Evolutionary conservation across 805 yeast genomes (phyloP), one percentile per base, ranked within the genome.

Genomic region (Barnettozyma californica): DNA sequence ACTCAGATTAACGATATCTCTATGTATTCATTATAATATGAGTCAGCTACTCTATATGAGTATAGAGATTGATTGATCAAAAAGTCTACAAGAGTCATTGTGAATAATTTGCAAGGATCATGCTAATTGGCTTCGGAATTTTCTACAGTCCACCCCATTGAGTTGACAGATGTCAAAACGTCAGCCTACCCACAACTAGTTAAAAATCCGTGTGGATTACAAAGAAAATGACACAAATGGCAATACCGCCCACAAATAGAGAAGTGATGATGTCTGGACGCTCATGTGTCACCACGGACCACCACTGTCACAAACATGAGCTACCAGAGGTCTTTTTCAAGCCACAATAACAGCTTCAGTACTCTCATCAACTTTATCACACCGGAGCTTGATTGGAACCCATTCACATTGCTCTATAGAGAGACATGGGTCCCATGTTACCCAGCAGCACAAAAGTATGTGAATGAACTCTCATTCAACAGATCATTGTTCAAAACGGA

Each of bases 361-460:
- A 16, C 20, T 9, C 20, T 47, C 3, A 20, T 27, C 26, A 18
- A 35, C 26, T 43, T 47, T 44, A 26, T 47, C 31, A 44, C 47
- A 7, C 39, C 43, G 8, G 50, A 47, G 14, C 31, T 47, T 6
- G 50, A 47, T 34, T 43, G 39, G 26, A 27, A 43, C 26, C 50
- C 50, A 11, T n/a, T 36, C 16, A 25, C 41, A 9, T 35, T 39
- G 29, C 27, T 47, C 16, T 39, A 25, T 19, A 31, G 26, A 25
- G 50, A 47, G 20, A 18, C 41, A 6, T 47, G 43, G 35, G 25
- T 47, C n/a, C 50, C 50, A 4, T 25, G 23, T 6, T 43, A 39
- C 34, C 41, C 50, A 13, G n/a, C 47, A 2, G 36, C 50, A 7
- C 47, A 47, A 10, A 43, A 35, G 18, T 29, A 43, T 13, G 34